phyloP scores from a whole-genome alignment of 768 basidiomycete genomes.

The Rhodosporidiobolus sp. region DNA sequence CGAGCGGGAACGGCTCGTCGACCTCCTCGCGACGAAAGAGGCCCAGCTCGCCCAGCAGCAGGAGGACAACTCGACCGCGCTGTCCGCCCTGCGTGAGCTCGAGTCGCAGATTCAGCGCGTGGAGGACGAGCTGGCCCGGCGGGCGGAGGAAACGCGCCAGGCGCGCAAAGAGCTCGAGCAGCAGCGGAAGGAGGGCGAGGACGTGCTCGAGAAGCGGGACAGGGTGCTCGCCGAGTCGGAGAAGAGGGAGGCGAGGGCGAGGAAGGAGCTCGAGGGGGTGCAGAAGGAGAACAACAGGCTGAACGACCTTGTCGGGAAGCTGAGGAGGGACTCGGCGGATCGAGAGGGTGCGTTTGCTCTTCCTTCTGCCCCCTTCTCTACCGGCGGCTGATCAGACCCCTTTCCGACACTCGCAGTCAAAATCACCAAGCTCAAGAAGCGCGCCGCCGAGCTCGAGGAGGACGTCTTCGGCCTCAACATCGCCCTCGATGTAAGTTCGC shows the following conservation, averaged over 20 bases:
- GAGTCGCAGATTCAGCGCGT: background rate
- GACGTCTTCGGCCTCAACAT: conserved; percentile 44
- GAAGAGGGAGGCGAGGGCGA: background rate
- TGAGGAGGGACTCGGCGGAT: conserved; percentile 43
- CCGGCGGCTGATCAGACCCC: background rate
- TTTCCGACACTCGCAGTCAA: conserved; percentile 23
- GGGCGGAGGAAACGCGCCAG: background rate
- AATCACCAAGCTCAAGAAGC: conserved; percentile 40
- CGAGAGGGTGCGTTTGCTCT: conserved; percentile 37
- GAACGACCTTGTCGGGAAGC: conserved; percentile 29
- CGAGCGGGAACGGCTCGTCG: conserved; percentile 5
- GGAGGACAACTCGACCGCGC: background rate
- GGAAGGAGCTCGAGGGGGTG: conserved; percentile 9
- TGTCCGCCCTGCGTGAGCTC: conserved; percentile 17
- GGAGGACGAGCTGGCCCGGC: conserved; percentile 3
- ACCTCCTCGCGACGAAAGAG: background rate
- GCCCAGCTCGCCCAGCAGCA: conserved; percentile 1
- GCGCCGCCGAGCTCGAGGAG: conserved; percentile 41
- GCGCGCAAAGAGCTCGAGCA: background rate
- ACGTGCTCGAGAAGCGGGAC: conserved; percentile 30
- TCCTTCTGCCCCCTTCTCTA: background rate
- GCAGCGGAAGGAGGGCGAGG: conserved; percentile 7
- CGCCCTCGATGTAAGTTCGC: conserved; percentile 39
- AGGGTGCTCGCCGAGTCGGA: conserved; percentile 24
- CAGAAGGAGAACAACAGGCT: conserved; percentile 23